These are phyloP conservation scores for Syzygium aromaticum DNA, from an alignment of 345 rosid species.

Conservation along the genomic window DNA sequence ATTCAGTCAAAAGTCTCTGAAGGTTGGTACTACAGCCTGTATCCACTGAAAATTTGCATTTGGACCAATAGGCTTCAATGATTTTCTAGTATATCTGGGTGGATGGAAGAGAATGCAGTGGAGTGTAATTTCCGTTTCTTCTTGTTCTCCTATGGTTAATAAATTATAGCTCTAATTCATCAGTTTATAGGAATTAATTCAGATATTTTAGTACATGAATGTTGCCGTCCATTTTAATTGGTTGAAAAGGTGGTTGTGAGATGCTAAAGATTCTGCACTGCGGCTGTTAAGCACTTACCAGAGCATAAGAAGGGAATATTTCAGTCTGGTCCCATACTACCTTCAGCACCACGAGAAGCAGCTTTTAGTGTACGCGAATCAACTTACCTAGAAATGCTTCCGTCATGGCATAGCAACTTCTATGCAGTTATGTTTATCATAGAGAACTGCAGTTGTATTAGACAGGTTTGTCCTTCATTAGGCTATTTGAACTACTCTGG, in stretches of 20 bases:
- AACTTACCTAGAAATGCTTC: background rate
- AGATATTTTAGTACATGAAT: background rate
- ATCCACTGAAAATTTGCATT: background rate
- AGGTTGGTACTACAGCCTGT: slow-evolving; percentile 36
- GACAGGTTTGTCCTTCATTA: background rate
- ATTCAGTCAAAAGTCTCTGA: slow-evolving; percentile 83
- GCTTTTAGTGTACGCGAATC: background rate
- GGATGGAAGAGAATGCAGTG: background rate
- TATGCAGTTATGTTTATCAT: background rate
- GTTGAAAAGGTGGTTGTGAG: background rate
- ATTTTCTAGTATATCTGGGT: background rate
- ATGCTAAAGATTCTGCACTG: background rate
- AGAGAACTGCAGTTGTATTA: background rate
- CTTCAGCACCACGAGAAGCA: background rate
- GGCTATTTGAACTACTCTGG: background rate
- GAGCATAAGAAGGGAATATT: background rate
- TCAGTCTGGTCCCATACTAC: background rate
- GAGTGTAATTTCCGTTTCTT: background rate
- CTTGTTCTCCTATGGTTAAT: background rate
- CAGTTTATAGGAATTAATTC: background rate
- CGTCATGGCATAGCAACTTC: background rate
- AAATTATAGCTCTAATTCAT: background rate
- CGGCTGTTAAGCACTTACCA: background rate
- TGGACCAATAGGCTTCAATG: background rate
- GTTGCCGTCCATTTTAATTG: background rate